A percentile compares a stretch with the other conserved stretches of the same genome.
phyloP scores from a whole-genome alignment of 164 flowering plant genomes.

The Berberis thunbergii region DNA sequence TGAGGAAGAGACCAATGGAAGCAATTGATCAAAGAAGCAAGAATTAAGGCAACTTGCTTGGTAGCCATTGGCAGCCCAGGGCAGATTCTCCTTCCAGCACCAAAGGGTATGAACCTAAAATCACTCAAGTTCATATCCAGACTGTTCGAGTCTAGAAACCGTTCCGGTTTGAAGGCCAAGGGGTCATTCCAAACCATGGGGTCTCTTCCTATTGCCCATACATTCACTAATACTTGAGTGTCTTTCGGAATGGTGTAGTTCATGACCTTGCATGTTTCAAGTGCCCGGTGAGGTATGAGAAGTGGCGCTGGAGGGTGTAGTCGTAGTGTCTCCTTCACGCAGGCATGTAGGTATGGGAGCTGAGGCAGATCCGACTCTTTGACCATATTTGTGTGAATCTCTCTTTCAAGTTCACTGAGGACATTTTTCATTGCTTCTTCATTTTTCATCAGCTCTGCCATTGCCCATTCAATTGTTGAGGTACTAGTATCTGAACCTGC shows the following conservation, averaged over 20 bases:
- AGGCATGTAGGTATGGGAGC: too few species aligned
- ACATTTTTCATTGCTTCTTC: too few species aligned
- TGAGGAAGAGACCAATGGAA: not conserved
- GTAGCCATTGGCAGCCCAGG: not conserved
- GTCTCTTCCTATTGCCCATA: conserved; percentile 9
- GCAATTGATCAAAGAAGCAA: not conserved
- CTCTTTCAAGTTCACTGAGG: too few species aligned
- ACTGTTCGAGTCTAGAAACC: not conserved
- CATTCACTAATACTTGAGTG: conserved; percentile 1
- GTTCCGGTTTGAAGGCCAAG: conserved; percentile 1
- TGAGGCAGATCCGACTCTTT: too few species aligned
- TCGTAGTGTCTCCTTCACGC: too few species aligned
- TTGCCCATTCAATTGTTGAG: too few species aligned
- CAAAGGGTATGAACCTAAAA: conserved; percentile 4
- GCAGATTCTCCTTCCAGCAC: conserved; percentile 7
- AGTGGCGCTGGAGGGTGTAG: too few species aligned
- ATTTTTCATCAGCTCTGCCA: too few species aligned
- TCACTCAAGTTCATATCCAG: conserved; percentile 2
- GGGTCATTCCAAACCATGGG: conserved; percentile 3
- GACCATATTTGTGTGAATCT: too few species aligned
- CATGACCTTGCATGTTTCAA: conserved; percentile 1
- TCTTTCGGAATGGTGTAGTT: conserved; percentile 2
- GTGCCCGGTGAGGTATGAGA: not conserved
- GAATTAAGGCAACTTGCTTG: not conserved
- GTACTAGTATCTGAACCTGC: too few species aligned